phyloP scores from a whole-genome alignment of 495 filamentous ascomycete species.

The Neurospora sp. region DNA sequence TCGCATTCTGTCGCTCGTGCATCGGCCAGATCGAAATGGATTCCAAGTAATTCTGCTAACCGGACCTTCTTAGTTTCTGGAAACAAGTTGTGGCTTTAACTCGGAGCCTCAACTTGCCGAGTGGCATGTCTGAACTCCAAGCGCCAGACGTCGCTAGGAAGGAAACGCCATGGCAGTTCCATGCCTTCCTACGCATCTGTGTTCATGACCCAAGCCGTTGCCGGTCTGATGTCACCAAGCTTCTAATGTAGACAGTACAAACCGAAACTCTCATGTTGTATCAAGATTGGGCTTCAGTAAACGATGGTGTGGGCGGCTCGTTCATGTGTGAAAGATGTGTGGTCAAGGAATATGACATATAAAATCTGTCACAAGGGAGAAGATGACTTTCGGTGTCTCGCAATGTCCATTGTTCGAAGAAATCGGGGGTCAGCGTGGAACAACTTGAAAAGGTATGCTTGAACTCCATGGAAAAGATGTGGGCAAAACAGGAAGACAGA shows the following conservation, averaged over 20 bases:
- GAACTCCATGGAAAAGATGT: neutral
- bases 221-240: neutral
- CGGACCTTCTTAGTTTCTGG: neutral
- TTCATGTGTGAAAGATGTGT: neutral
- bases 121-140: neutral
- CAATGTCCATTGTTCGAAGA: neutral
- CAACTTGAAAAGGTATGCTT: neutral
- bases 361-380: neutral
- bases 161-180: neutral
- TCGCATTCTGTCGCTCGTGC: neutral
- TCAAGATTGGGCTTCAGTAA: neutral
- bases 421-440: neutral
- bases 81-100: neutral
- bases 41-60: neutral
- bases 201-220: neutral
- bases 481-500: neutral
- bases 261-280: neutral
- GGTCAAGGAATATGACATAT: neutral
- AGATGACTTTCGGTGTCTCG: neutral
- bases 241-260: neutral
- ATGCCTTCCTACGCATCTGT: neutral
- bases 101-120: neutral
- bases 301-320: neutral
- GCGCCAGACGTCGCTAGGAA: neutral
- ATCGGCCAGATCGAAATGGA: neutral